Evolutionary conservation across 2,329 filamentous ascomycete species (phyloP).

Genomic region (Fusarium musae): DNA sequence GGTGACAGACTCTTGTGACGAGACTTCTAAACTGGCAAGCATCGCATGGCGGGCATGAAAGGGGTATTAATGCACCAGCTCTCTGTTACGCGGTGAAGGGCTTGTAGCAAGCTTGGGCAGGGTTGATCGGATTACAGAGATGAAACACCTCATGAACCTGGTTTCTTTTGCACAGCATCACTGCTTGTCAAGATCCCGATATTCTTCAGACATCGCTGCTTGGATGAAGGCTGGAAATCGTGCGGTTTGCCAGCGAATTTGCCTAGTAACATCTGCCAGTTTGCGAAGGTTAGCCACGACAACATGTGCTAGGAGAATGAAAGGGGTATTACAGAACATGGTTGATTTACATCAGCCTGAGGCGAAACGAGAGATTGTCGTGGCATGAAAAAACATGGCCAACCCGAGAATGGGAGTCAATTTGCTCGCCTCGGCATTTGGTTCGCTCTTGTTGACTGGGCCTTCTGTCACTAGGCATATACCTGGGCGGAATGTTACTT

Average conservation of each 20-base stretch:
- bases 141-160: neutral
- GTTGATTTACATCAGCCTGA: neutral
- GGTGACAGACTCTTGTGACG: too few species aligned
- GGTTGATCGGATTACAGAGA: slow-evolving; percentile 16
- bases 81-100: neutral
- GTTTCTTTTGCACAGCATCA: neutral
- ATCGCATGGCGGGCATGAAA: neutral
- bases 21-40: neutral
- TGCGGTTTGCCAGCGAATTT: neutral
- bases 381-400: neutral
- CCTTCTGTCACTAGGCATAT: slow-evolving; percentile 5
- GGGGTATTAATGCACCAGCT: neutral
- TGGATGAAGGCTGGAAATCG: neutral
- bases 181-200: neutral
- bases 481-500: neutral
- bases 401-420: neutral
- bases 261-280: slow-evolving; percentile 12
- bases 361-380: neutral
- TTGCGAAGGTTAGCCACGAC: neutral
- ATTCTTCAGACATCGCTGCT: neutral
- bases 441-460: slow-evolving; percentile 5
- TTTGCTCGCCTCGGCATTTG: slow-evolving; percentile 5
- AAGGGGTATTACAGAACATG: neutral
- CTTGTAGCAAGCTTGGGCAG: neutral
- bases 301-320: neutral